phyloP scores from a whole-genome alignment of 257 asterid species.

The Solanum pennellii region DNA sequence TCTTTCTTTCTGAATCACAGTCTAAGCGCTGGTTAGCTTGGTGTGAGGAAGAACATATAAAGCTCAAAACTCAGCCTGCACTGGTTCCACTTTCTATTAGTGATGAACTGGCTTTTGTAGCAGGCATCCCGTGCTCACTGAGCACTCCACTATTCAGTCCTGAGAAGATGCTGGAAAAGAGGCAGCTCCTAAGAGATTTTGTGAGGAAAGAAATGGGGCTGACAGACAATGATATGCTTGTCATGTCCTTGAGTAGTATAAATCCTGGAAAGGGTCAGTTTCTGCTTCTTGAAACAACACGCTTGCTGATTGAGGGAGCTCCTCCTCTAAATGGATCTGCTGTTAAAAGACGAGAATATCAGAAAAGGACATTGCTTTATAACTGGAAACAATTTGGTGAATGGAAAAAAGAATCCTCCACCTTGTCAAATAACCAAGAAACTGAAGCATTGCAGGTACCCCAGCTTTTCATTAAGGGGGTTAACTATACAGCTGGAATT shows the following conservation, averaged over 20 bases:
- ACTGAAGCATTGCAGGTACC: slow-evolving; percentile 4
- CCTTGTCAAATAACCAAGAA: background rate
- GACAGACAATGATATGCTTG: slow-evolving; percentile 69
- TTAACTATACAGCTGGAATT: slow-evolving; percentile 1
- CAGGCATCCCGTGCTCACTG: slow-evolving; percentile 71
- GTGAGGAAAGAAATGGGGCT: slow-evolving; percentile 87
- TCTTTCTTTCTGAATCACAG: slow-evolving; percentile 77
- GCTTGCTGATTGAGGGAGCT: slow-evolving; percentile 35
- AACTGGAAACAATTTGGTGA: slow-evolving; percentile 9
- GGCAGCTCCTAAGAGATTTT: slow-evolving; percentile 40
- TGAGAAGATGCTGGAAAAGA: slow-evolving; percentile 70
- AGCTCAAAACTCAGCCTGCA: slow-evolving; percentile 59
- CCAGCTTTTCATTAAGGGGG: background rate
- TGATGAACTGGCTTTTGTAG: slow-evolving; percentile 90
- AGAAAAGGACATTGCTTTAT: slow-evolving; percentile 45
- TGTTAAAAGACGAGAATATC: slow-evolving; percentile 33
- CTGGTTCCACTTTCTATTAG: slow-evolving; percentile 81
- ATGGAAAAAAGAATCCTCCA: slow-evolving; percentile 4
- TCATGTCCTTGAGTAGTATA: slow-evolving; percentile 71
- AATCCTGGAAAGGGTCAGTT: slow-evolving; percentile 96
- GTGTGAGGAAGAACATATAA: slow-evolving; percentile 84
- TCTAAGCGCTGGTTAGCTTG: slow-evolving; percentile 84
- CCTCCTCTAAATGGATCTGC: slow-evolving; percentile 15
- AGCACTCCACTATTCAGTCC: slow-evolving; percentile 66
- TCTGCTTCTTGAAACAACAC: slow-evolving; percentile 72